phyloP scores from a whole-genome alignment of 75 land plant genomes.

The Cunninghamia lanceolata region DNA sequence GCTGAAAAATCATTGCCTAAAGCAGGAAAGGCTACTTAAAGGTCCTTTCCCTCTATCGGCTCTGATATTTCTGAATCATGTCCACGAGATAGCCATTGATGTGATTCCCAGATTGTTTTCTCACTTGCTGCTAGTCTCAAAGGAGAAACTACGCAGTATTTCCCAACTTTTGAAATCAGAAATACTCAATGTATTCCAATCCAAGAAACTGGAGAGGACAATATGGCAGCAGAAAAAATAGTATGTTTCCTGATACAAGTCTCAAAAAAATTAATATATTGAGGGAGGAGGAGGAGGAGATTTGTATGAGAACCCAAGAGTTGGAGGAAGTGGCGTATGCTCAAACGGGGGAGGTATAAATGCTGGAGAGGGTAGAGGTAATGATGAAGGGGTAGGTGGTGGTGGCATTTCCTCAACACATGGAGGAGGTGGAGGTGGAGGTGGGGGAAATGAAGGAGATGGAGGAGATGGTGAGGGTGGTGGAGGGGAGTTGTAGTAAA shows the following conservation, averaged over 20 bases:
- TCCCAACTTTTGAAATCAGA: neutral
- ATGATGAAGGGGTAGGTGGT: too few species aligned
- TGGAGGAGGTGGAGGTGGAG: neutral
- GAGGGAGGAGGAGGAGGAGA: conserved; percentile 31
- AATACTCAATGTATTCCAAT: neutral
- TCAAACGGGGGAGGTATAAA: too few species aligned
- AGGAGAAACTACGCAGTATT: neutral
- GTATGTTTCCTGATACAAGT: neutral
- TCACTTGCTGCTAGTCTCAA: too few species aligned
- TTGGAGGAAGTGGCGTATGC: conserved; percentile 15
- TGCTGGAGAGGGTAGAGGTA: too few species aligned
- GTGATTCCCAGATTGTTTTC: too few species aligned
- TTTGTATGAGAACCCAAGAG: conserved; percentile 12
- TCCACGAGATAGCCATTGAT: too few species aligned
- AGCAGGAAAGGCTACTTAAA: neutral
- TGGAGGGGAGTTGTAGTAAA: neutral
- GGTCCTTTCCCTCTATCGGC: neutral
- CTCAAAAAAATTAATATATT: neutral
- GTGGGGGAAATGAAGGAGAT: too few species aligned
- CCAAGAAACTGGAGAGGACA: neutral
- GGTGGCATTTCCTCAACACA: neutral
- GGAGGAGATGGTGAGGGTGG: too few species aligned
- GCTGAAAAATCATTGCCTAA: neutral
- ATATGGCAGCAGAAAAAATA: neutral
- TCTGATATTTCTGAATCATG: neutral